These are phyloP conservation scores for Tephrocybe sp. DNA, from an alignment of 768 basidiomycete genomes.

Conservation along the genomic window DNA sequence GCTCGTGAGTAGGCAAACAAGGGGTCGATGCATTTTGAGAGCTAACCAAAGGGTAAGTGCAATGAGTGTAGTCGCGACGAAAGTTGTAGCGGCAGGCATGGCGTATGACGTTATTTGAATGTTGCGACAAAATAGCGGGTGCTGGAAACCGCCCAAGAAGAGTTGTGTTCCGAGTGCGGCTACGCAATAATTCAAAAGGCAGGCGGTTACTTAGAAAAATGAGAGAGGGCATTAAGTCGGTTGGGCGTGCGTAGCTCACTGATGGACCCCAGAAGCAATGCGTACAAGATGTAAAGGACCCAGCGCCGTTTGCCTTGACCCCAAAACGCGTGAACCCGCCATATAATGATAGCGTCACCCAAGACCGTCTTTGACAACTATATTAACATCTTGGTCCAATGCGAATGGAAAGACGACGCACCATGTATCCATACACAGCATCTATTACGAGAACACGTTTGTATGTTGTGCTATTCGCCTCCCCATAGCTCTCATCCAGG, in stretches of 20 bases:
- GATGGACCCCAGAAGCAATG: slow-evolving; percentile 1
- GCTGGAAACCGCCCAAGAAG: slow-evolving; percentile 7
- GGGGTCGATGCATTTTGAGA: background rate
- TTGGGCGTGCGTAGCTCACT: background rate
- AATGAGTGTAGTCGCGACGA: slow-evolving; percentile 7
- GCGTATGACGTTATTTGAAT: slow-evolving; percentile 11
- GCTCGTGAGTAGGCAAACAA: background rate
- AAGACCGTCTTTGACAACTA: slow-evolving; percentile 3
- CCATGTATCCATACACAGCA: slow-evolving; percentile 9
- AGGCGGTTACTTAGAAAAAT: background rate
- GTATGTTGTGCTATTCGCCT: background rate
- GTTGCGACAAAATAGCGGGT: slow-evolving; percentile 2
- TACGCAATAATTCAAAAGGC: slow-evolving; percentile 9
- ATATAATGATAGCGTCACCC: slow-evolving; percentile 10
- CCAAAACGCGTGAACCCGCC: slow-evolving; percentile 8
- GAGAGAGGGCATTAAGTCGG: background rate
- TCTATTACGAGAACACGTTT: slow-evolving; percentile 7
- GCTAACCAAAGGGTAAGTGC: slow-evolving; percentile 6
- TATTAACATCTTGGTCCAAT: background rate
- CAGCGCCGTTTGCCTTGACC: slow-evolving; percentile 5
- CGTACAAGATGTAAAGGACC: background rate
- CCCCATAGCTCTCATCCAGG: slow-evolving; percentile 2
- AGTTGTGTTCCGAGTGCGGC: slow-evolving; percentile 6
- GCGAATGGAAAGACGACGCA: background rate
- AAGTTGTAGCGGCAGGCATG: slow-evolving; percentile 10